Evolutionary conservation across 352 stramenopile species (phyloP).

Genomic region (Phytopythium litorale): DNA sequence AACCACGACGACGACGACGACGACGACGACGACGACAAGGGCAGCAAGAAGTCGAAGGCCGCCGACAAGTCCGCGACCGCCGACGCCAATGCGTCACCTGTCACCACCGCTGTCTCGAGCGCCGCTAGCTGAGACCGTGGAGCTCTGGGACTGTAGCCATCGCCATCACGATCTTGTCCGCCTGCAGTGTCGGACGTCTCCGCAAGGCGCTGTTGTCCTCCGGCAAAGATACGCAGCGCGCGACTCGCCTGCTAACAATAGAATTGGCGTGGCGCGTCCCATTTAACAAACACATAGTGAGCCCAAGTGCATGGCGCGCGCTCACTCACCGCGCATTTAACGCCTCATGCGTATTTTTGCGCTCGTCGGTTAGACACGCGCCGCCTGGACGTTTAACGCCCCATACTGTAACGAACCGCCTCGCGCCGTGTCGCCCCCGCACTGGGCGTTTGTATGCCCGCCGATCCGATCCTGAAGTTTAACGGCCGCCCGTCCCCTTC

Average conservation of each 20-base stretch:
- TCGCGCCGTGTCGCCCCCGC: not conserved
- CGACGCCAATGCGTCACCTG: not conserved
- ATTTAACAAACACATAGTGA: conserved; percentile 3
- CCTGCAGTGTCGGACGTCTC: not conserved
- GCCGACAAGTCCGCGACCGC: not conserved
- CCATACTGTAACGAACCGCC: not conserved
- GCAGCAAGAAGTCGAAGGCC: conserved; percentile 11
- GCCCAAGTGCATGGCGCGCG: not conserved
- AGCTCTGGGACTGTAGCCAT: too few relatives aligned
- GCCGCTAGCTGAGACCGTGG: not conserved
- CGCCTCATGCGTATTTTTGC: conserved; percentile 6
- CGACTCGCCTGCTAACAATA: not conserved
- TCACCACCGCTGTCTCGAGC: not conserved
- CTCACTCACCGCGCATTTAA: conserved; percentile 1
- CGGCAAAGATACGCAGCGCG: conserved; percentile 2
- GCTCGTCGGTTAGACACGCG: conserved; percentile 1
- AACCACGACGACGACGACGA: conserved; percentile 65
- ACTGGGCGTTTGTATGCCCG: conserved; percentile 20
- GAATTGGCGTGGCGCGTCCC: not conserved
- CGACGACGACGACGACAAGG: conserved; percentile 38
- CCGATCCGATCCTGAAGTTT: conserved; percentile 1
- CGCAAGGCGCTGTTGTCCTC: not conserved
- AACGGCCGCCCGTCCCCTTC: not conserved
- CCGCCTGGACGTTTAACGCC: not conserved
- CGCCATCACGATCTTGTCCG: not conserved